Percentiles rank a stretch among this genome's conserved stretches.
phyloP scores from a whole-genome alignment of 352 stramenopile genomes.

The Phytophthora litchii region DNA sequence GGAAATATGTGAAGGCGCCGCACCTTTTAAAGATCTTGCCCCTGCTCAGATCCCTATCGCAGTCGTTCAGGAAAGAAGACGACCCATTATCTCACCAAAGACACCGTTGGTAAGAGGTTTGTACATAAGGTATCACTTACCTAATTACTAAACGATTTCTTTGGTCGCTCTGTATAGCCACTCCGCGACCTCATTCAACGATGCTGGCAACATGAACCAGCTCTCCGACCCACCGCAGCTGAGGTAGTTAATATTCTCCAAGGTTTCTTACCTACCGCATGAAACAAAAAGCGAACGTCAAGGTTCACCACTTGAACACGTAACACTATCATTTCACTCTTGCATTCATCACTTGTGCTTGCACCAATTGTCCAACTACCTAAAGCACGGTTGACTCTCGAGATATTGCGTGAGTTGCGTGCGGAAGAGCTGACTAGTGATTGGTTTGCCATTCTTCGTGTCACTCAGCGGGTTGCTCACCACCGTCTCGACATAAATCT shows the following conservation, averaged over 20 bases:
- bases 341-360: slow-evolving; percentile 13
- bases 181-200: slow-evolving; percentile 61
- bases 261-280: slow-evolving; percentile 49
- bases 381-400: slow-evolving; percentile 71
- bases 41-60: slow-evolving; percentile 63
- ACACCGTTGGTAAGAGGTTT: slow-evolving; percentile 53
- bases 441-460: slow-evolving; percentile 70
- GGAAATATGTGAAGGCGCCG: slow-evolving; percentile 74
- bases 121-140: neutral
- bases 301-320: neutral
- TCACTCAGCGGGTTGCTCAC: slow-evolving; percentile 90
- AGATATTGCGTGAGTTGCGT: slow-evolving; percentile 78
- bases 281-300: neutral
- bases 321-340: slow-evolving; percentile 2
- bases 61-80: slow-evolving; percentile 69
- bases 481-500: slow-evolving; percentile 91
- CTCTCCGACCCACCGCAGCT: slow-evolving; percentile 48
- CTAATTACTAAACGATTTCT: neutral
- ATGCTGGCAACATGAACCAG: slow-evolving; percentile 74
- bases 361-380: slow-evolving; percentile 34
- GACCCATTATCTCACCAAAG: slow-evolving; percentile 58
- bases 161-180: slow-evolving; percentile 49
- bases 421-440: slow-evolving; percentile 81
- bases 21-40: slow-evolving; percentile 65
- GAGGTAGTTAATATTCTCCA: slow-evolving; percentile 49